Percentiles rank a stretch among this genome's conserved stretches.
Conservation (phyloP, 176 grass and related monocot genomes). For the Musa acuminata region DNA sequence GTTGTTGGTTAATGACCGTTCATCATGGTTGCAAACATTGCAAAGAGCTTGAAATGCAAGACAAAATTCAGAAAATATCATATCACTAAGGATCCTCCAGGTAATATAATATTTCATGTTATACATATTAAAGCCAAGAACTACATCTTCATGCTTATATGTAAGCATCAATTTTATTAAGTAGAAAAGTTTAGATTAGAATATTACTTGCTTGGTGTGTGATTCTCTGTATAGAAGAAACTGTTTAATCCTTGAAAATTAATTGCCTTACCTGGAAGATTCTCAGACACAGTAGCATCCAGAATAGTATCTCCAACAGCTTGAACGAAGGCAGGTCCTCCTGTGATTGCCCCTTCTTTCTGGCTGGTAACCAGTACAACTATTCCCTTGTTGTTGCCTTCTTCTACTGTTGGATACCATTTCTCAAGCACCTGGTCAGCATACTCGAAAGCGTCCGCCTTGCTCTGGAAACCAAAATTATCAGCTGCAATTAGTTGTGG, state of each 20-base stretch:
- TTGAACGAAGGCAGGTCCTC: slow-evolving; percentile 71
- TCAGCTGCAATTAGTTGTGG: background rate
- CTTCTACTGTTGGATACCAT: slow-evolving; percentile 93
- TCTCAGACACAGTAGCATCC: slow-evolving; percentile 83
- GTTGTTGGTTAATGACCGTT: too few relatives aligned
- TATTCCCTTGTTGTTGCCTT: slow-evolving; percentile 89
- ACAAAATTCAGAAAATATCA: too few relatives aligned
- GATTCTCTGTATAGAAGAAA: background rate
- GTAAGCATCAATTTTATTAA: too few relatives aligned
- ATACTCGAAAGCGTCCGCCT: slow-evolving; percentile 96
- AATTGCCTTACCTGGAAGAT: slow-evolving; percentile 54
- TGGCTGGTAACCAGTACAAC: slow-evolving; percentile 92
- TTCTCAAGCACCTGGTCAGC: slow-evolving; percentile 97
- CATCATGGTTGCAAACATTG: too few relatives aligned
- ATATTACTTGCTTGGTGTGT: background rate
- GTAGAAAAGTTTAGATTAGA: too few relatives aligned
- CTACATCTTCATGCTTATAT: too few relatives aligned
- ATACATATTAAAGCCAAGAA: too few relatives aligned
- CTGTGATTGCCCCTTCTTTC: slow-evolving; percentile 96
- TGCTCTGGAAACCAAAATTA: slow-evolving; percentile 53
- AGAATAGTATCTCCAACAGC: slow-evolving; percentile 70
- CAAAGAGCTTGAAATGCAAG: too few relatives aligned
- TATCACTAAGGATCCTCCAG: too few relatives aligned
- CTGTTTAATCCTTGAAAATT: too few relatives aligned
- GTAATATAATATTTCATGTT: too few relatives aligned